phyloP scores from a whole-genome alignment of 495 filamentous ascomycete genomes.

The Tuber brumale region DNA sequence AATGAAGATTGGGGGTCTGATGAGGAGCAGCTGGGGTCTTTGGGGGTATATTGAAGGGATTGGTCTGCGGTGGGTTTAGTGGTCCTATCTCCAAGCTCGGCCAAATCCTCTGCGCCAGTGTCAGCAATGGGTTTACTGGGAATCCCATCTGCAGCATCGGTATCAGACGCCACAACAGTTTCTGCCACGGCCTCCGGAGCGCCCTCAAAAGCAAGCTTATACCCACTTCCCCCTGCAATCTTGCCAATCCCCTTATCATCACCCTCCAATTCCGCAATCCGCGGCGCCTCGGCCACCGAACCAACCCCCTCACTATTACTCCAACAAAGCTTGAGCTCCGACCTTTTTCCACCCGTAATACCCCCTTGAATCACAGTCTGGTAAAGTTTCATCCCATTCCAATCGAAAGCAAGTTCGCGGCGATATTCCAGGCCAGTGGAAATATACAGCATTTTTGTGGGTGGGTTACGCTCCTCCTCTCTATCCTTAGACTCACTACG shows the following conservation, averaged over 20 bases:
- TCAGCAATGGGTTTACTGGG: background rate
- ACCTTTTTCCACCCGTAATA: conserved; percentile 29
- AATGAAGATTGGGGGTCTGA: background rate
- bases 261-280: background rate
- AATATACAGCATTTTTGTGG: conserved; percentile 19
- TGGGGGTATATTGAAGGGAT: background rate
- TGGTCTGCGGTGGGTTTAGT: background rate
- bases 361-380: conserved; percentile 37
- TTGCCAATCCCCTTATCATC: background rate
- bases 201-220: background rate
- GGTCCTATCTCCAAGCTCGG: background rate
- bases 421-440: conserved; percentile 38
- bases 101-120: background rate
- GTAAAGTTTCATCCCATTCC: conserved; percentile 16
- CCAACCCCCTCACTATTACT: background rate
- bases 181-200: background rate
- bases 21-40: background rate
- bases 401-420: conserved; percentile 21
- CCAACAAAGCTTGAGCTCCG: conserved; percentile 35
- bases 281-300: background rate
- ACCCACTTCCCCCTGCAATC: background rate
- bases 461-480: background rate
- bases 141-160: background rate
- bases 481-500: background rate
- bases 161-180: background rate